Evolutionary conservation across 495 filamentous ascomycete species (phyloP).

Genomic region (Aspergillus campestris): DNA sequence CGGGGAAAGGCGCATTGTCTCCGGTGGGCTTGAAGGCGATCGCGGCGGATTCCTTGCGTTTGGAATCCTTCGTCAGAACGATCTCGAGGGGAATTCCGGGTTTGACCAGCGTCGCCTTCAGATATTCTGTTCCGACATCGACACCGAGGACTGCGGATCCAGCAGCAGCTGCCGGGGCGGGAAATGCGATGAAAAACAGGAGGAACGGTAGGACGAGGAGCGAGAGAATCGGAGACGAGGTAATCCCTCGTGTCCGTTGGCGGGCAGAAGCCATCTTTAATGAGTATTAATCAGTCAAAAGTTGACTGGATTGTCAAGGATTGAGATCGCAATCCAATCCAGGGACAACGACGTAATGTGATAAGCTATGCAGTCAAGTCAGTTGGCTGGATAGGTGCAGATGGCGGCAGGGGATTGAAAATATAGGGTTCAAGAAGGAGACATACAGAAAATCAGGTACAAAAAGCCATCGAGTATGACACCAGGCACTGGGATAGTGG

Average conservation of each 20-base stretch:
- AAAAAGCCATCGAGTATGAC: conserved; percentile 14
- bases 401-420: background rate
- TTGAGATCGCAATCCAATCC: no score
- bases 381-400: background rate
- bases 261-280: conserved; percentile 46
- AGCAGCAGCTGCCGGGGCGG: conserved; percentile 50
- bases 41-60: conserved; percentile 87
- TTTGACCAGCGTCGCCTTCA: conserved; percentile 95
- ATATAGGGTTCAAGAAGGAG: background rate
- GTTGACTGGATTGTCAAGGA: no score
- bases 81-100: conserved; percentile 98
- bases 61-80: conserved; percentile 96
- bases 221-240: conserved; percentile 30
- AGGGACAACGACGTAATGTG: no score
- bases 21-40: conserved; percentile 84
- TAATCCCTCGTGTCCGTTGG: conserved; percentile 24
- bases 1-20: conserved; percentile 61
- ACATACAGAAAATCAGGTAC: conserved; percentile 3
- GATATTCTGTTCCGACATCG: conserved; percentile 92
- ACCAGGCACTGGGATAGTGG: conserved; percentile 15
- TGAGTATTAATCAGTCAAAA: conserved; percentile 7
- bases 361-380: no score
- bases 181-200: conserved; percentile 47
- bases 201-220: conserved; percentile 36
- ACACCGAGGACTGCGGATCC: conserved; percentile 77